Conservation (phyloP, 2,329 filamentous ascomycete species). For the Dissoconium aciculare region DNA sequence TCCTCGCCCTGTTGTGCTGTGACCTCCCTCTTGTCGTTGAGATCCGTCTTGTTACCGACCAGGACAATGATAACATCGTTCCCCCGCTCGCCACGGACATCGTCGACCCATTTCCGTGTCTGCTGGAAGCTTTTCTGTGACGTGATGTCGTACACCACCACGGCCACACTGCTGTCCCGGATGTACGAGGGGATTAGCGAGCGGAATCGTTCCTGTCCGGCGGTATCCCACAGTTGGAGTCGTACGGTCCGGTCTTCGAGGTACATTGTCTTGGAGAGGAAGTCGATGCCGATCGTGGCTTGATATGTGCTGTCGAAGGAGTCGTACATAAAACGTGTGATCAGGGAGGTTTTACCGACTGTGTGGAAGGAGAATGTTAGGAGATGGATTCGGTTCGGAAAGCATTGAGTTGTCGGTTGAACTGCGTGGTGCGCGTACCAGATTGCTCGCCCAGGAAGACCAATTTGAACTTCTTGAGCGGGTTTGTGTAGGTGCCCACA, state of each 20-base stretch:
- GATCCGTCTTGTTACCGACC: constrained; percentile 97
- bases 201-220: constrained; percentile 92
- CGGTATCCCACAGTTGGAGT: constrained; percentile 96
- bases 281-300: constrained; percentile 97
- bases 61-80: constrained; percentile 98
- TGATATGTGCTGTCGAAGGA: constrained; percentile 99
- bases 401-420: neutral
- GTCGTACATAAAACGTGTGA: constrained; percentile 99
- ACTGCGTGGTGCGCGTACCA: constrained; percentile 51
- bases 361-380: constrained; percentile 7
- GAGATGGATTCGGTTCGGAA: neutral
- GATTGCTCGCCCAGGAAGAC: constrained; percentile 98
- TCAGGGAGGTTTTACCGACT: constrained; percentile 98
- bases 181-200: constrained; percentile 97
- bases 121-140: constrained; percentile 88
- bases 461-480: constrained; percentile 99
- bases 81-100: constrained; percentile 87
- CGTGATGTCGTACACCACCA: constrained; percentile 94
- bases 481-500: constrained; percentile 89
- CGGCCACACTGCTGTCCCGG: constrained; percentile 90
- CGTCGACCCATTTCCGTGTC: constrained; percentile 98
- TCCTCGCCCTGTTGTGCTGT: constrained; percentile 94
- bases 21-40: constrained; percentile 96
- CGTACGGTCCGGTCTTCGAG: constrained; percentile 95
- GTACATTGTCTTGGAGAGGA: constrained; percentile 99